Evolutionary conservation across 176 grass and related monocot genomes (phyloP), one percentile per base, ranked within the genome.

Genomic region (Carex myosuroides): DNA sequence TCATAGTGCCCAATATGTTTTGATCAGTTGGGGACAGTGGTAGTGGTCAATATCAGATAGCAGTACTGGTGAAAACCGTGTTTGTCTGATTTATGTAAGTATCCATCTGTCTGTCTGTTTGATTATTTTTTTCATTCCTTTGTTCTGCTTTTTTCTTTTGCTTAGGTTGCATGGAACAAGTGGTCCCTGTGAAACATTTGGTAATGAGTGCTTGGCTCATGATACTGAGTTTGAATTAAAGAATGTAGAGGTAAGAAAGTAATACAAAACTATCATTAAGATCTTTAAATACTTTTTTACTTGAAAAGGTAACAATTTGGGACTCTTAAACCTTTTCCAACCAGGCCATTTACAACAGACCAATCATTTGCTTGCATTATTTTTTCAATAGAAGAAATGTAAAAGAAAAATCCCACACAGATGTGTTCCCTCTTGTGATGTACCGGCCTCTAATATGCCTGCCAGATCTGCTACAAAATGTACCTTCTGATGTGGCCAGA

Each of bases 151-250:
- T 87, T 83, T 55, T 44, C 42, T 75, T 39, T 70, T 84, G 33
- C 88, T 16, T 89, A 97, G 94, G 80, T 88, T 97, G 80, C 88
- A 88, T 67, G 94, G 94, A 86, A 92, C 71, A 30, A 97, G 92
- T 85, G 94, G 94, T 32, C 85, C 89, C 29, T 91, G 94, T 69
- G 88, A 97, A 20, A 97, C 94, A 75, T 97, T 92, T 82, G 94
- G 90, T 72, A 97, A 91, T 83, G 90, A 88, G 63, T 97, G 94
- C 77, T 91, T 97, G 85, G 94, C 94, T 84, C 79, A 92, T 92
- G 86, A 55, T 84, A 37, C 92, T 3, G 89, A 94, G 59, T 94
- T 94, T 91, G 89, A 88, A 83, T 44, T 94, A 70, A 90, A 91
- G 83, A 89, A 91, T 83, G 85, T 94, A 13, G 92, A 94, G 92